Evolutionary conservation across 805 yeast genomes (phyloP), one percentile per base, ranked within the genome.

Genomic region (Saccharomyces paradoxus): DNA sequence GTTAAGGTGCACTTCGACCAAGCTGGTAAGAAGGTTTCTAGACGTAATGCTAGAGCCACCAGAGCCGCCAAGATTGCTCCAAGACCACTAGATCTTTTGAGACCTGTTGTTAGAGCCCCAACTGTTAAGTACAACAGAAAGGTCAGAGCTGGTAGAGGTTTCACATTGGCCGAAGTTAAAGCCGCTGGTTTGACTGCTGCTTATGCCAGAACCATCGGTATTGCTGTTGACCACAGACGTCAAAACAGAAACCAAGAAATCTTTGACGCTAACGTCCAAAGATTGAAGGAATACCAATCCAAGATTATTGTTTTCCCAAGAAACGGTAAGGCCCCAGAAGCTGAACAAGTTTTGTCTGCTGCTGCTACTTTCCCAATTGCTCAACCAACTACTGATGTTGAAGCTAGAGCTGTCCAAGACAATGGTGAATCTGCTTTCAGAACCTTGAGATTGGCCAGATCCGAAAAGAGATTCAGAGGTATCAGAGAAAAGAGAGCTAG

Each of bases 1-100:
- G 98, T 91, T 83, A 88, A 82, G 77, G 96, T 89, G 72, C 97
- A 92, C 89, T 86, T 92, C 76, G 97, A 91, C 91, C 98, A 91
- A 83, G 96, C 98, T 74, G 97, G 97, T 77, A 89, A 90, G 85
- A 91, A 92, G 86, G 88, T 80, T 72, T 83, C 94, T 63, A 89
- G 97, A 85, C 87, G 97, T 81, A 81, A 80, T 67, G 86, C 96
- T 66, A 88, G 97, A 80, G 85, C 87, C 74, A 71, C 84, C 71
- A 89, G 87, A 82, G 95, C 96, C 69, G 96, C 96, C 70, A 79
- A 80, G 74, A 78, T 85, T 69, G 97, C 97, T 71, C 98, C 98
- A 80, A 90, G 87, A 75, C 98, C 98, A 71, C 79, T 91, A 74
- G 98, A 92, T 76, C 76, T 83, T 64, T 84, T 91, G 75, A 87